A percentile compares a stretch with the other conserved stretches of the same genome.
These are phyloP conservation scores for Elaeis guineensis DNA, from an alignment of 176 grass and related monocot species.

Conservation along the genomic window DNA sequence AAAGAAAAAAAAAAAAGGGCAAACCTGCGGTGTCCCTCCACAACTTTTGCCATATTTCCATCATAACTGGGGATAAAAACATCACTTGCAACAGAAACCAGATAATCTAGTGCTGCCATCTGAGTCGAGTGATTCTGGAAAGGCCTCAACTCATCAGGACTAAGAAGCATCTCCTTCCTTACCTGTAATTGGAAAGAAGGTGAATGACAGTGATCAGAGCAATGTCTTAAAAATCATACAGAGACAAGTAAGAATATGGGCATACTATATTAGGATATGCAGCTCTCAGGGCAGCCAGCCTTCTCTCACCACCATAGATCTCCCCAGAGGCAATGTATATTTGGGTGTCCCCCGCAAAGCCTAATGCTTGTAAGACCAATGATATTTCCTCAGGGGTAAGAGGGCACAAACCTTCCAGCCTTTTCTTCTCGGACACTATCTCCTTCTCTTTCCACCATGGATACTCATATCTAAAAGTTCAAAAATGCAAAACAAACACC, in stretches of 20 bases:
- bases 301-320: slow-evolving; percentile 81
- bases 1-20: neutral
- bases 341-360: slow-evolving; percentile 51
- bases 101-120: slow-evolving; percentile 96
- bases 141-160: slow-evolving; percentile 64
- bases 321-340: slow-evolving; percentile 96
- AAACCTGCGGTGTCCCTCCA: slow-evolving; percentile 93
- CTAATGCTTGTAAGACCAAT: slow-evolving; percentile 73
- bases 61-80: slow-evolving; percentile 96
- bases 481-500: slow-evolving; percentile 19
- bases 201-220: slow-evolving; percentile 19
- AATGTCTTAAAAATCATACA: neutral
- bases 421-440: slow-evolving; percentile 87
- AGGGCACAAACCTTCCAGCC: slow-evolving; percentile 81
- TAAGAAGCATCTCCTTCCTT: slow-evolving; percentile 87
- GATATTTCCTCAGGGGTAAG: slow-evolving; percentile 94
- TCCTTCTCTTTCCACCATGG: slow-evolving; percentile 99
- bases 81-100: slow-evolving; percentile 79
- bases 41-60: slow-evolving; percentile 98
- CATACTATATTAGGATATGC: slow-evolving; percentile 80
- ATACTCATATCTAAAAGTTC: slow-evolving; percentile 63
- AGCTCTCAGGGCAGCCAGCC: slow-evolving; percentile 54
- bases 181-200: slow-evolving; percentile 46
- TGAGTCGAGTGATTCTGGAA: slow-evolving; percentile 88
- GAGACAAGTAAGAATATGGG: slow-evolving; percentile 1